Conservation (phyloP, 1,139 yeast genomes). For the Yamadazyma mexicana region DNA sequence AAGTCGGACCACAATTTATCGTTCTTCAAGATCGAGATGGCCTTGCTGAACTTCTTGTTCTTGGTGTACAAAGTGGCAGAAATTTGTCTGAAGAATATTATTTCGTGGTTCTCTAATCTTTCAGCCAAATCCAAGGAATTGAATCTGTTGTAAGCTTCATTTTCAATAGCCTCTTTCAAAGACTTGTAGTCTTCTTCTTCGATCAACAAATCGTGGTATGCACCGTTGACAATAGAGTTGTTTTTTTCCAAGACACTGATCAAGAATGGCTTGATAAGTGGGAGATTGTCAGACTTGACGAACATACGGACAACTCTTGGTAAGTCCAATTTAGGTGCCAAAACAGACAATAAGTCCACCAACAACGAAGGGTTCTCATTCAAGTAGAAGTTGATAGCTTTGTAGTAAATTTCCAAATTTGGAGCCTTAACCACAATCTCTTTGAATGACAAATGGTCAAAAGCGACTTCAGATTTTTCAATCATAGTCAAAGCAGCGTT, state of each 20-base stretch:
- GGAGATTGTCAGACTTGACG: constrained; percentile 92
- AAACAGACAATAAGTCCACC: constrained; percentile 79
- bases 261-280: constrained; percentile 92
- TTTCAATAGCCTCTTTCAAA: constrained; percentile 80
- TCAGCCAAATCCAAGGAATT: constrained; percentile 91
- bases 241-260: constrained; percentile 90
- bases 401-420: constrained; percentile 93
- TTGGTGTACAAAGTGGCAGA: constrained; percentile 93
- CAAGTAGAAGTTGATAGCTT: constrained; percentile 92
- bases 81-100: constrained; percentile 91
- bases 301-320: constrained; percentile 95
- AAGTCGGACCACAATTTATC: constrained; percentile 96
- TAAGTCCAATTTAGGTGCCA: constrained; percentile 90
- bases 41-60: constrained; percentile 90
- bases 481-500: constrained; percentile 98
- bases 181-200: constrained; percentile 97
- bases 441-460: constrained; percentile 92
- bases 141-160: constrained; percentile 77
- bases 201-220: constrained; percentile 90
- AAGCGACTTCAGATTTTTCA: constrained; percentile 89
- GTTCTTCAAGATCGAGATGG: constrained; percentile 82
- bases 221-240: constrained; percentile 87
- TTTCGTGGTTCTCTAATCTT: constrained; percentile 86
- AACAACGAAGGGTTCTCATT: constrained; percentile 89
- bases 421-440: constrained; percentile 94